Evolutionary conservation across 441 rosid species (phyloP).

Genomic region (Capsella rubella): DNA sequence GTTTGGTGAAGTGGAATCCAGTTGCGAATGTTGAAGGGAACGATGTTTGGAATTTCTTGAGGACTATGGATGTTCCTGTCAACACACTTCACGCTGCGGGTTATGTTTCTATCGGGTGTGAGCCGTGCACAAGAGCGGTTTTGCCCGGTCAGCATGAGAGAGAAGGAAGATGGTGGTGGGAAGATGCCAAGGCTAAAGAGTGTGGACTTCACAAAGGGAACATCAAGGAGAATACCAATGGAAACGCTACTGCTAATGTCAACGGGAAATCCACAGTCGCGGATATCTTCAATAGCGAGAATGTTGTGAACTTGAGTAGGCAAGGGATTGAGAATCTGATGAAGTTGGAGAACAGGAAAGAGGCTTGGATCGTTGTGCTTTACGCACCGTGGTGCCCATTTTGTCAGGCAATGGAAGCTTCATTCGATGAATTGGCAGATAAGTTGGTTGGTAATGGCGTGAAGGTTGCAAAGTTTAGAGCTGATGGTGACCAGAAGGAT

Average conservation of each 20-base stretch:
- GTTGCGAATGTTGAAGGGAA: constrained; percentile 76
- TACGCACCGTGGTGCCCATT: constrained; percentile 98
- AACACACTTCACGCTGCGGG: constrained; percentile 80
- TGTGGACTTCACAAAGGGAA: constrained; percentile 98
- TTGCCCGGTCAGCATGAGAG: constrained; percentile 98
- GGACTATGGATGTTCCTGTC: constrained; percentile 86
- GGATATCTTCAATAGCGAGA: constrained; percentile 72
- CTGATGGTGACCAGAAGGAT: constrained; percentile 86
- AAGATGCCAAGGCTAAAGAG: constrained; percentile 95
- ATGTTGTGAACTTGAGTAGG: constrained; percentile 71
- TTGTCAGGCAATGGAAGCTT: constrained; percentile 92
- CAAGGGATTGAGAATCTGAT: constrained; percentile 79
- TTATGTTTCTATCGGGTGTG: constrained; percentile 90
- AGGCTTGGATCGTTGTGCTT: constrained; percentile 88
- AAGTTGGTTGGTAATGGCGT: constrained; percentile 72
- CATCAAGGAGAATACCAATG: constrained; percentile 55
- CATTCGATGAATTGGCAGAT: constrained; percentile 77
- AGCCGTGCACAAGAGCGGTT: constrained; percentile 93
- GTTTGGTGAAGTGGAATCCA: constrained; percentile 96
- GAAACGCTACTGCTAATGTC: constrained; percentile 54
- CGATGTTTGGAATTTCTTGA: constrained; percentile 84
- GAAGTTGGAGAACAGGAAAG: constrained; percentile 70
- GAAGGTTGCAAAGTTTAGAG: constrained; percentile 88
- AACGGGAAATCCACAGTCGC: constrained; percentile 41
- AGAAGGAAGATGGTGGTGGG: constrained; percentile 99